Evolutionary conservation across 2,329 filamentous ascomycete species (phyloP), one percentile per base, ranked within the genome.

Genomic region (Triangularia setosa): DNA sequence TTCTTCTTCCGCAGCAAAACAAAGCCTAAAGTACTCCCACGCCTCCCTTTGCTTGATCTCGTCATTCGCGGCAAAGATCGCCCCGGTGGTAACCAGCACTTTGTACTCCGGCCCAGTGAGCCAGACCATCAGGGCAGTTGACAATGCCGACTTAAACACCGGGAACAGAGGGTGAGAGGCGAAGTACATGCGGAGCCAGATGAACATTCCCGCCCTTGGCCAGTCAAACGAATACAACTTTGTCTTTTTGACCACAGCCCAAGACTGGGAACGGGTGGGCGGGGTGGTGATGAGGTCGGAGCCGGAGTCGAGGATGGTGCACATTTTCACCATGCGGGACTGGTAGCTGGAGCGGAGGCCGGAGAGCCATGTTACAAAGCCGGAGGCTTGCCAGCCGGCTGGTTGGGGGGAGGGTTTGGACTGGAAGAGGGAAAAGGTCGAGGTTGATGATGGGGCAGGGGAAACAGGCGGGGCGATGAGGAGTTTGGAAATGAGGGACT

Each of bases 301-400:
- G 61, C 89, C 85, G 4, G 85, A 83, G 72, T 95, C 90, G 14
- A 97, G 84, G 61, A 87, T 83, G 7, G 79, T 79, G 76, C 89
- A 90, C 92, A 97, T 96, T 68, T 80, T 78, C 71, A 84, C 85
- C 92, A 97, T 96, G 65, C 93, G 87, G 48, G 88, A 83, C 79
- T 96, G 91, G 77, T 97, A 97, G 71, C 87, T 86, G 63, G 90
- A 91, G 25, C 93, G 87, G 14, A 97, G 83, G 7, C 93, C 92
- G 66, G 89, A 90, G 24, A 97, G 86, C 93, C 93, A 97, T 69
- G 91, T 89, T 14, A 97, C 89, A 92, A 92, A 97, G 68, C 93
- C 93, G 66, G 88, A 87, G 67, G 89, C 86, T 72, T 91, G 83
- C 93, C 93, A 97, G 64, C 90, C 83, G 23, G 68, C 65, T 44